These are phyloP conservation scores for Fusarium anthophilum DNA, from an alignment of 2,329 filamentous ascomycete genomes.

Conservation along the genomic window DNA sequence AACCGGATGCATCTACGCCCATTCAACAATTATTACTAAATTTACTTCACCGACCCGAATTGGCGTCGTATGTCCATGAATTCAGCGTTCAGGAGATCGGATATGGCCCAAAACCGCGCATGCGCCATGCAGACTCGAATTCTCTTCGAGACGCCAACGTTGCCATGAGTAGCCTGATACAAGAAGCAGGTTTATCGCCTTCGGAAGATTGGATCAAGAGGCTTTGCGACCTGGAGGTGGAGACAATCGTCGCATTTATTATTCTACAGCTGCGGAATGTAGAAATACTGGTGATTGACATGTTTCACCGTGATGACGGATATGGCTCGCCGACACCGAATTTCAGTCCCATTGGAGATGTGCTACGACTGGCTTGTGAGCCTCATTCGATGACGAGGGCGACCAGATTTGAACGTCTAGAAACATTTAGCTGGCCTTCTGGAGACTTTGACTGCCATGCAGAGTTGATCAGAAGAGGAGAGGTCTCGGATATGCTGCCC, in stretches of 20 bases:
- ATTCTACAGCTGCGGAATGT: neutral
- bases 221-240: rapidly evolving
- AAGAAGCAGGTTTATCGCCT: neutral
- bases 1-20: neutral
- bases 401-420: neutral
- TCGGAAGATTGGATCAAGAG: neutral
- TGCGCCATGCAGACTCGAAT: neutral
- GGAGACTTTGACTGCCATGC: neutral
- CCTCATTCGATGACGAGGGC: neutral
- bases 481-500: neutral
- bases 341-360: neutral
- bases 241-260: neutral
- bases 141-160: neutral
- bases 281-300: neutral
- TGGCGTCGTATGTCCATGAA: neutral
- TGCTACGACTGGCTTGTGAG: neutral
- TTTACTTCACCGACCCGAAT: neutral
- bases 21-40: rapidly evolving
- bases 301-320: neutral
- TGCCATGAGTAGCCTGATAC: neutral
- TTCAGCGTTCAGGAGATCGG: neutral
- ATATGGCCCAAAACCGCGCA: neutral
- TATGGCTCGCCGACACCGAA: neutral
- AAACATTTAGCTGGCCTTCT: neutral
- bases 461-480: neutral